phyloP scores from a whole-genome alignment of 2,329 filamentous ascomycete genomes.

The Apiospora saccharicola region DNA sequence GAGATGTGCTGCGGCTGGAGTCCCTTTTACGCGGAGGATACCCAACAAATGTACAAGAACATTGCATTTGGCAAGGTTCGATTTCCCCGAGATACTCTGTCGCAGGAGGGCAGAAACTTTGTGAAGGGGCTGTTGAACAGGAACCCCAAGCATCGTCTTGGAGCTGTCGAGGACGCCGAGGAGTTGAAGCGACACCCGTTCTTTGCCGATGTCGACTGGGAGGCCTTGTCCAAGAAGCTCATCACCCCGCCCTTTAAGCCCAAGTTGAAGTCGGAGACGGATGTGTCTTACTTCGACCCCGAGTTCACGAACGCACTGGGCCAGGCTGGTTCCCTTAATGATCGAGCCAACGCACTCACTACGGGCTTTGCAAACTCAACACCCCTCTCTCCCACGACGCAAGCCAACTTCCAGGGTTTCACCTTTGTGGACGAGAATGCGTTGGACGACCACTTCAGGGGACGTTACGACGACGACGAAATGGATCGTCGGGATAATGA shows the following conservation, averaged over 20 bases:
- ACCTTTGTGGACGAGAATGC: slow-evolving; percentile 99
- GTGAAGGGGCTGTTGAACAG: slow-evolving; percentile 97
- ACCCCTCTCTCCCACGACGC: slow-evolving; percentile 91
- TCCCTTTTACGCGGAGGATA: slow-evolving; percentile 98
- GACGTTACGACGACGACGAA: slow-evolving; percentile 60
- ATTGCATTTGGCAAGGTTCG: slow-evolving; percentile 98
- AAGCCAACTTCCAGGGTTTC: slow-evolving; percentile 98
- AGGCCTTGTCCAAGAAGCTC: slow-evolving; percentile 84
- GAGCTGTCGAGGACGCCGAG: slow-evolving; percentile 88
- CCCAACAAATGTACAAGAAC: slow-evolving; percentile 99
- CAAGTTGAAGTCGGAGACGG: slow-evolving; percentile 92
- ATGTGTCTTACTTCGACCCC: slow-evolving; percentile 97
- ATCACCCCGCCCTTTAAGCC: slow-evolving; percentile 98
- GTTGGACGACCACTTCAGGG: slow-evolving; percentile 83
- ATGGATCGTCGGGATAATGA: slow-evolving; percentile 62
- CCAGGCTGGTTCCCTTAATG: slow-evolving; percentile 86
- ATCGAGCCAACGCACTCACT: slow-evolving; percentile 85
- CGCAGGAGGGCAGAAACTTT: slow-evolving; percentile 94
- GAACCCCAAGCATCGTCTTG: slow-evolving; percentile 94
- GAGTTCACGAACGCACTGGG: slow-evolving; percentile 97
- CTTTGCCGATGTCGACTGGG: slow-evolving; percentile 95
- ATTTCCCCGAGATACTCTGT: slow-evolving; percentile 93
- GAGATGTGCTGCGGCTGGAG: slow-evolving; percentile 99
- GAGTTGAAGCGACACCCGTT: slow-evolving; percentile 95
- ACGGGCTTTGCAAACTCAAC: slow-evolving; percentile 84